Evolutionary conservation across 352 stramenopile genomes (phyloP).

Genomic region (Globisporangium okanoganense): DNA sequence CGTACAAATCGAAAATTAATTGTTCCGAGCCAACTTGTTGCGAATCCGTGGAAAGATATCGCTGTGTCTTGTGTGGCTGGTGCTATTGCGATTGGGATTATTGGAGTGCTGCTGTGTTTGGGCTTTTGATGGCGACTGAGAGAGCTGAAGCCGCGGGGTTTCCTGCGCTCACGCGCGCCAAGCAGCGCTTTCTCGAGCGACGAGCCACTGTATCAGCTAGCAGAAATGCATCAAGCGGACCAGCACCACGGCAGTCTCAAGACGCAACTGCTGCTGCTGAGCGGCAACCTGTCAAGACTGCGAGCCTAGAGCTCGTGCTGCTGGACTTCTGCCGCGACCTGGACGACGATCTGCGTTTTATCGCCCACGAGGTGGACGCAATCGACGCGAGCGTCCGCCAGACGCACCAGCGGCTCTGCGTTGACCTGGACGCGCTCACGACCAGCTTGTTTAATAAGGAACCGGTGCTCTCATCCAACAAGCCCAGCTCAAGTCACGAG

Average conservation of each 20-base stretch:
- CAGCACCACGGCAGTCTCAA: neutral
- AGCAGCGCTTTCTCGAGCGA: slow-evolving; percentile 22
- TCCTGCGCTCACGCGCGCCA: slow-evolving; percentile 24
- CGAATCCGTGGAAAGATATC: neutral
- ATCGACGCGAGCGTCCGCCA: neutral
- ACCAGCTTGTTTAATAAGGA: neutral
- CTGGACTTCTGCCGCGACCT: neutral
- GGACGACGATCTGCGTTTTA: neutral
- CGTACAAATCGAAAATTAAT: too few species aligned
- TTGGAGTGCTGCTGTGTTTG: neutral
- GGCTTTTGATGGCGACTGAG: neutral
- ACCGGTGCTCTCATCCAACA: neutral
- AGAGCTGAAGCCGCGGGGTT: slow-evolving; percentile 10
- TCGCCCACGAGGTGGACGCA: neutral
- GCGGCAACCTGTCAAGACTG: neutral
- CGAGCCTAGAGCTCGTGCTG: neutral
- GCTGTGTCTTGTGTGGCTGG: neutral
- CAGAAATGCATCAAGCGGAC: neutral
- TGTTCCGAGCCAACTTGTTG: too few species aligned
- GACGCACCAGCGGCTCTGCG: neutral
- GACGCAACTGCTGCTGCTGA: neutral
- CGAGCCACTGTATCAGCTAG: neutral
- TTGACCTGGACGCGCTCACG: slow-evolving; percentile 1
- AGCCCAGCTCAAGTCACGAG: neutral
- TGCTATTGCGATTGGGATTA: neutral